These are phyloP conservation scores for Senna tora DNA, from an alignment of 306 rosid species.

Conservation along the genomic window DNA sequence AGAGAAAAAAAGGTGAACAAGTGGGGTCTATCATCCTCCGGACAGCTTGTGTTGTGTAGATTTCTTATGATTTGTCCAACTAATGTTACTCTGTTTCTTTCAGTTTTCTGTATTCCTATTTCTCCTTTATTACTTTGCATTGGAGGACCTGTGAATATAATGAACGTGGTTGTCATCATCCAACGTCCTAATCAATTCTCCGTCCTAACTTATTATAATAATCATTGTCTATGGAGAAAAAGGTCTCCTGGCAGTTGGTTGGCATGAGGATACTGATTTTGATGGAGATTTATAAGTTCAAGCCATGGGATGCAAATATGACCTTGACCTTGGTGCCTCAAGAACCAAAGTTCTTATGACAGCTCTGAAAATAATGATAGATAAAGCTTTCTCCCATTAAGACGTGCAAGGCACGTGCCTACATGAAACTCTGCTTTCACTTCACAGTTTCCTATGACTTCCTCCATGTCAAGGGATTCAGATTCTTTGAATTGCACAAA, in stretches of 20 bases:
- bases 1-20: neutral
- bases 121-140: neutral
- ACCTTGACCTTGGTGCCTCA: neutral
- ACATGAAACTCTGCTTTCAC: neutral
- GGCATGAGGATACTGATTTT: neutral
- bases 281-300: no score
- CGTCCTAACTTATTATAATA: neutral
- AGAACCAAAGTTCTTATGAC: neutral
- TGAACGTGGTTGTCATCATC: conserved; percentile 28
- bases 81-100: no score
- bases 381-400: conserved; percentile 6
- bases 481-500: no score
- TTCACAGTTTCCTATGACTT: neutral
- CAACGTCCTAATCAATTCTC: neutral
- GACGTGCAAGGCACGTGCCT: neutral
- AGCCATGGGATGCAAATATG: no score
- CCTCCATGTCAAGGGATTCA: no score
- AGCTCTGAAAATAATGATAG: neutral
- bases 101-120: neutral
- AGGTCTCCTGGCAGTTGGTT: neutral
- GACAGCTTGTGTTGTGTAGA: neutral
- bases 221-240: neutral
- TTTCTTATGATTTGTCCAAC: conserved; percentile 3
- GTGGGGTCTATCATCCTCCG: neutral
- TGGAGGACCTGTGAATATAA: neutral